Conservation (phyloP, 78 protist species). For the Dictyostelium intermedium region DNA sequence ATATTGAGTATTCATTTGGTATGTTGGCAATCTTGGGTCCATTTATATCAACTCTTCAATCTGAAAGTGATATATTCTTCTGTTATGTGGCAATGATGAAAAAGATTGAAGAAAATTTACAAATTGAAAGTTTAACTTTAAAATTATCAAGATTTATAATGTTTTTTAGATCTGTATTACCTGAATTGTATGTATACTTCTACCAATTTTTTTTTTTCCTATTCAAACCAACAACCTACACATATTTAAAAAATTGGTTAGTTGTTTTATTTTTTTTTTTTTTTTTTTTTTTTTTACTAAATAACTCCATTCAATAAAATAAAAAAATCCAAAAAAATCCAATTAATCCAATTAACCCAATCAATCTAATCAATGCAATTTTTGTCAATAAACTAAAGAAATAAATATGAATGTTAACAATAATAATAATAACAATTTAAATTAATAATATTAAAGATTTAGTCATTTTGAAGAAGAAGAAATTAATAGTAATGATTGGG, state of each 20-base stretch:
- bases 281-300: not conserved
- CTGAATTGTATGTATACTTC: conserved; percentile 67
- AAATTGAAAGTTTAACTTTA: conserved; percentile 37
- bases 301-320: too few species aligned
- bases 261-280: too few species aligned
- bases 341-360: too few species aligned
- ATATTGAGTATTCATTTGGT: conserved; percentile 68
- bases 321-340: too few species aligned
- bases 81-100: conserved; percentile 68
- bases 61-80: conserved; percentile 72
- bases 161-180: conserved; percentile 71
- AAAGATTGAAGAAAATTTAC: conserved; percentile 72
- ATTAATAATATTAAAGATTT: not conserved
- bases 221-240: too few species aligned
- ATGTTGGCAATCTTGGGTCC: conserved; percentile 70
- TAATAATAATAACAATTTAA: not conserved
- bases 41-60: conserved; percentile 62
- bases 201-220: too few species aligned
- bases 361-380: not conserved
- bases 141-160: conserved; percentile 77
- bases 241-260: too few species aligned
- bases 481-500: conserved; percentile 82
- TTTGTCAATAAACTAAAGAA: not conserved
- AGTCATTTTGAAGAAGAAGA: conserved; percentile 85
- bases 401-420: too few species aligned